A percentile compares a stretch with the other conserved stretches of the same genome.
Evolutionary conservation across 2,329 filamentous ascomycete species (phyloP).

Genomic region (Colletotrichum shisoi): DNA sequence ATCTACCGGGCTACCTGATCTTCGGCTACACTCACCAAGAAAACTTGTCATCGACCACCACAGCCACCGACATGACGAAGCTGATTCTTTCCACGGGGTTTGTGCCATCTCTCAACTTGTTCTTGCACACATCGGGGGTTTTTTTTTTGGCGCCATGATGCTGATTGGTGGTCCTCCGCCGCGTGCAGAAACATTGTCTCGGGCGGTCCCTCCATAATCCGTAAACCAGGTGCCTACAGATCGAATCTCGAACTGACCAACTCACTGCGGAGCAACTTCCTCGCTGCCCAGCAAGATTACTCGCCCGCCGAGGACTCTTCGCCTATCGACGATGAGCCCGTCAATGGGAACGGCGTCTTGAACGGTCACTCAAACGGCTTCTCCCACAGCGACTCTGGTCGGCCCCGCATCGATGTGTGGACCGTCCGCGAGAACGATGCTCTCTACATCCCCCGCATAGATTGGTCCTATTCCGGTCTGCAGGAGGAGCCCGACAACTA

Average conservation of each 20-base stretch:
- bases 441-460: conserved; percentile 80
- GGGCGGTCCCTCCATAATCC: conserved; percentile 82
- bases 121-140: conserved; percentile 32
- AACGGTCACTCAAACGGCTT: conserved; percentile 44
- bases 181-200: conserved; percentile 78
- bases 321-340: conserved; percentile 42
- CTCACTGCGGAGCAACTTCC: conserved; percentile 84
- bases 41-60: conserved; percentile 3
- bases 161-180: conserved; percentile 38
- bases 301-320: conserved; percentile 44
- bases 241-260: conserved; percentile 94
- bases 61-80: conserved; percentile 67
- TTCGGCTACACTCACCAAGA: not conserved
- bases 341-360: conserved; percentile 47
- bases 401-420: conserved; percentile 64
- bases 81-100: conserved; percentile 87
- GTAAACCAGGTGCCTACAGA: conserved; percentile 77
- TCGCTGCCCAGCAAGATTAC: conserved; percentile 73
- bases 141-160: conserved; percentile 41
- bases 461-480: conserved; percentile 74
- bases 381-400: conserved; percentile 44
- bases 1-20: not conserved
- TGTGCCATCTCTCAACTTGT: conserved; percentile 46
- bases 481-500: conserved; percentile 84
- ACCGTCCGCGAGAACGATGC: conserved; percentile 66